Percentiles rank a stretch among this genome's conserved stretches.
These are phyloP conservation scores for Sarocladium strictum DNA, from an alignment of 2,329 filamentous ascomycete genomes.

Conservation along the genomic window DNA sequence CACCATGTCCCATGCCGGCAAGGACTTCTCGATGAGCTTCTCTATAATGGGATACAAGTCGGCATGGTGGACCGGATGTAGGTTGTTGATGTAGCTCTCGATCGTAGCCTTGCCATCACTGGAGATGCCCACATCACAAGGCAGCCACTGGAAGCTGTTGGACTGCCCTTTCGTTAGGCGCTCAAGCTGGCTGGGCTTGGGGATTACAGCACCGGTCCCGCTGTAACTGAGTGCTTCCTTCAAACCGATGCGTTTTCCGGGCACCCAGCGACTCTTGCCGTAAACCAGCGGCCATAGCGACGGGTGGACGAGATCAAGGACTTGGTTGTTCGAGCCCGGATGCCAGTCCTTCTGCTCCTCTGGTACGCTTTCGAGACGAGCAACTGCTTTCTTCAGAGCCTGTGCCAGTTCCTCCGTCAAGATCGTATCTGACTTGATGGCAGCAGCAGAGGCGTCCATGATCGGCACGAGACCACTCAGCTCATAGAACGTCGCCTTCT, in stretches of 20 bases:
- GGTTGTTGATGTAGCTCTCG: conserved; percentile 47
- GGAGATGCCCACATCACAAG: conserved; percentile 39
- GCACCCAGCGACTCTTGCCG: conserved; percentile 33
- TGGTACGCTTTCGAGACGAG: conserved; percentile 44
- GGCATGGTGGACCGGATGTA: conserved; percentile 36
- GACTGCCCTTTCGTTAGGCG: conserved; percentile 15
- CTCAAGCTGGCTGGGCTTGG: conserved; percentile 10
- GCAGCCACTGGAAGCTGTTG: conserved; percentile 39
- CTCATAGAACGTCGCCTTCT: conserved; percentile 27
- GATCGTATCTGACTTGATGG: conserved; percentile 29
- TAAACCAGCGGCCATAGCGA: conserved; percentile 57
- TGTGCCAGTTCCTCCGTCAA: conserved; percentile 18
- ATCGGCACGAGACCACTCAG: conserved; percentile 26
- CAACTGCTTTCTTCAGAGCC: conserved; percentile 36
- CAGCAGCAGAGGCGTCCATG: conserved; percentile 24
- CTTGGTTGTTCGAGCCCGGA: conserved; percentile 47
- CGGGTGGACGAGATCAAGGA: conserved; percentile 59
- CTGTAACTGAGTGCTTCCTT: conserved; percentile 27
- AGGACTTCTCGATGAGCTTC: conserved; percentile 29
- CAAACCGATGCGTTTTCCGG: conserved; percentile 27
- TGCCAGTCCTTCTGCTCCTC: conserved; percentile 53
- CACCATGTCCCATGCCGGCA: conserved; percentile 40
- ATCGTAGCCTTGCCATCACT: conserved; percentile 31
- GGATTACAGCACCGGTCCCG: conserved; percentile 24
- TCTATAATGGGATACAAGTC: conserved; percentile 35